Evolutionary conservation across 2,329 filamentous ascomycete genomes (phyloP), one percentile per base, ranked within the genome.

Genomic region (Fulvia fulva): DNA sequence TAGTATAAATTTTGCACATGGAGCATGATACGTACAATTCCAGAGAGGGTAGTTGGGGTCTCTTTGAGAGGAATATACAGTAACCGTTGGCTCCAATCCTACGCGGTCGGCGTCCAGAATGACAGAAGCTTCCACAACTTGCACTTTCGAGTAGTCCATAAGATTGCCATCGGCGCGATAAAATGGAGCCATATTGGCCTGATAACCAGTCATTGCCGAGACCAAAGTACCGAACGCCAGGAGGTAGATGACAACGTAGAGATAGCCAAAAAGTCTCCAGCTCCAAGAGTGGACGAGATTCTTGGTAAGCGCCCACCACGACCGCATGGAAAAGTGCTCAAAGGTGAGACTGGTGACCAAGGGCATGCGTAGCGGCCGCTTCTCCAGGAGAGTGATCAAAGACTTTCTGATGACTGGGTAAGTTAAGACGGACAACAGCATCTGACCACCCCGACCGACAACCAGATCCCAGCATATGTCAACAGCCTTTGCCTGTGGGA

Each of bases 401-500:
- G 57, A 56, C 9, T 45, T 41, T 14, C 58, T 34, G 25, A 60
- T 45, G 5, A 54, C n/a, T n/a, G 55, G 46, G 19, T 53, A 54
- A 11, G 50, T 23, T 3, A 43, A n/a, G 12, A 47, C n/a, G 7
- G 52, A 56, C n/a, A 55, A 25, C n/a, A 63, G 21, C 34, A 51
- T 34, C 28, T 63, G 58, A 4, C 58, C 61, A 21, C 58, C 58
- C 3, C 58, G 28, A 7, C 58, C 61, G 21, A 61, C 51, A 6
- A 61, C 46, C 21, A 56, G 28, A 23, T 63, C 61, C 61, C 61
- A 63, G 56, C 37, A 30, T n/a, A 60, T 57, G 30, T 63, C 61
- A 12, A 63, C 57, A n/a, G 59, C 47, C 28, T 61, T 63, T 25
- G 56, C 61, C 16, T 51, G 44, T 2, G 61, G 37, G 37, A 61